These are phyloP conservation scores for Cladosporium sp. DNA, from an alignment of 2,329 filamentous ascomycete species.

Conservation along the genomic window DNA sequence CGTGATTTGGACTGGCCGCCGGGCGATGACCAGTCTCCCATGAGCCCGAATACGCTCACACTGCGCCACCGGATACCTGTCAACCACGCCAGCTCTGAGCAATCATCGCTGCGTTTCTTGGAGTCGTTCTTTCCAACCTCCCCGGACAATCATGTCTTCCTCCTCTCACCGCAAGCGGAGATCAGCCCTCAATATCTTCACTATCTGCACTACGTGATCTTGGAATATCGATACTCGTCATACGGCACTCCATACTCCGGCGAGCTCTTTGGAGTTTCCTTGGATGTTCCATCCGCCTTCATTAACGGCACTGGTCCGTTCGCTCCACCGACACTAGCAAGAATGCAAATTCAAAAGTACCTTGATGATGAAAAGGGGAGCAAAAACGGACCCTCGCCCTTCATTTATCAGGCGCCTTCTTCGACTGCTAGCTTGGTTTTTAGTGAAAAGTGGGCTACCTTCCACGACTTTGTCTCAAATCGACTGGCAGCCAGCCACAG, in stretches of 20 bases:
- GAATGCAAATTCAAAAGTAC: slow-evolving; percentile 31
- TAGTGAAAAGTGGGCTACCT: slow-evolving; percentile 80
- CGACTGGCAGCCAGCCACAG: slow-evolving; percentile 44
- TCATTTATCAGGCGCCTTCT: slow-evolving; percentile 81
- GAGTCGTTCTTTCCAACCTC: slow-evolving; percentile 82
- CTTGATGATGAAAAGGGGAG: slow-evolving; percentile 14
- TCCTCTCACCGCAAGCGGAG: slow-evolving; percentile 78
- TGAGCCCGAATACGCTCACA: slow-evolving; percentile 49
- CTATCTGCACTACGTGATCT: slow-evolving; percentile 72
- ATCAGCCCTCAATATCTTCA: slow-evolving; percentile 79
- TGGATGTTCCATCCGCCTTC: slow-evolving; percentile 65
- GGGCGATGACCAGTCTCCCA: slow-evolving; percentile 42
- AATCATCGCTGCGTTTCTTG: slow-evolving; percentile 70
- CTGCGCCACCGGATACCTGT: slow-evolving; percentile 70
- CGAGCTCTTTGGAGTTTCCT: slow-evolving; percentile 71
- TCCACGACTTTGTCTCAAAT: slow-evolving; percentile 73
- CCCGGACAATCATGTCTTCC: slow-evolving; percentile 69
- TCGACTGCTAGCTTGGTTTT: slow-evolving; percentile 79
- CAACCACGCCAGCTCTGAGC: slow-evolving; percentile 58
- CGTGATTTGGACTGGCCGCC: slow-evolving; percentile 66
- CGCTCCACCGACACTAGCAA: slow-evolving; percentile 36
- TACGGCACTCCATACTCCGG: slow-evolving; percentile 42
- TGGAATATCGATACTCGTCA: slow-evolving; percentile 73
- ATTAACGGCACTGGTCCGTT: slow-evolving; percentile 60
- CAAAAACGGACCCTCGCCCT: slow-evolving; percentile 48